Conservation (phyloP, 441 rosid species). For the Adansonia grandidieri region DNA sequence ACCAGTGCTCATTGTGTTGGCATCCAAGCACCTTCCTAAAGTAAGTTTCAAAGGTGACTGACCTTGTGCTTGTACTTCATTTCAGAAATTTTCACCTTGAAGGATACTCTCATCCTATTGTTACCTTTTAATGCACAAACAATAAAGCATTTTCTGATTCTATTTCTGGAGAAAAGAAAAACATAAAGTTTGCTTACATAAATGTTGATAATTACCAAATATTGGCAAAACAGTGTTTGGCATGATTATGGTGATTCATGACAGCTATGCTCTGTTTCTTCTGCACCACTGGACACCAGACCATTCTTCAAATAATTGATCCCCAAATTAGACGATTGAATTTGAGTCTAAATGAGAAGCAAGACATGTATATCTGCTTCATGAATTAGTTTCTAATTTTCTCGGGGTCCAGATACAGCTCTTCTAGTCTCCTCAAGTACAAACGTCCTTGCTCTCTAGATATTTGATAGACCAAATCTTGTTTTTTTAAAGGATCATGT, state of each 20-base stretch:
- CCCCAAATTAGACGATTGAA: neutral
- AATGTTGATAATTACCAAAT: neutral
- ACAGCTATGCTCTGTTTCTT: neutral
- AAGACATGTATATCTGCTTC: neutral
- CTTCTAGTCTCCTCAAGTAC: neutral
- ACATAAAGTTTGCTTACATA: neutral
- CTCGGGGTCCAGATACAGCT: neutral
- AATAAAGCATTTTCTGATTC: neutral
- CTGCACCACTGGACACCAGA: neutral
- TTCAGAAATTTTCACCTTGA: neutral
- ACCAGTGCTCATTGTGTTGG: conserved; percentile 85
- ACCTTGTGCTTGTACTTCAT: neutral
- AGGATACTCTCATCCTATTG: conserved; percentile 1
- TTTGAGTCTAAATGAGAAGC: neutral
- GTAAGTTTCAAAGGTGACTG: conserved; percentile 46
- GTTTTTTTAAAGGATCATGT: neutral
- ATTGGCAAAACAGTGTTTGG: neutral
- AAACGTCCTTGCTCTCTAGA: neutral
- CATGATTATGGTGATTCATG: conserved; percentile 7
- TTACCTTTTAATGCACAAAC: neutral
- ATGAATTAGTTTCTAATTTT: neutral
- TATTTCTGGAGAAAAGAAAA: neutral
- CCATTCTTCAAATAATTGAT: conserved; percentile 12
- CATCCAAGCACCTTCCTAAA: conserved; percentile 76
- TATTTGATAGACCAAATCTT: neutral